These are phyloP conservation scores for Globisporangium polare DNA, from an alignment of 352 stramenopile genomes.

Conservation along the genomic window DNA sequence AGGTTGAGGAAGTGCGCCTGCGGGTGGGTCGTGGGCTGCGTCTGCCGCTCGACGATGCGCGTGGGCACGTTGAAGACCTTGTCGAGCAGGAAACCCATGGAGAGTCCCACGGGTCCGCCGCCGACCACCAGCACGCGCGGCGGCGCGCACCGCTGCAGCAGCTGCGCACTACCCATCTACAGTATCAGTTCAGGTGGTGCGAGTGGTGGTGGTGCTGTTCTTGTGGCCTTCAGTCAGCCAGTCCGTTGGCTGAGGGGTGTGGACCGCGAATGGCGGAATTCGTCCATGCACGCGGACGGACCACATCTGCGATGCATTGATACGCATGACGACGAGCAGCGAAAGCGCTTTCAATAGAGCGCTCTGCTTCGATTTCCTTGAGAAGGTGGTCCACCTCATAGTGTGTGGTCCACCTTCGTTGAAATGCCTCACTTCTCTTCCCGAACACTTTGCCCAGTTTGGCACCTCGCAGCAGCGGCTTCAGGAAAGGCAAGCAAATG, in stretches of 20 bases:
- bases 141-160: neutral
- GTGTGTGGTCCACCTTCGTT: too few relatives aligned
- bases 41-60: too few relatives aligned
- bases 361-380: neutral
- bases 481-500: too few relatives aligned
- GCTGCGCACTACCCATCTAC: neutral
- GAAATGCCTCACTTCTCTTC: too few relatives aligned
- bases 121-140: slow-evolving; percentile 31
- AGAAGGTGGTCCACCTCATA: neutral
- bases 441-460: too few relatives aligned
- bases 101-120: too few relatives aligned
- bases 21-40: slow-evolving; percentile 47
- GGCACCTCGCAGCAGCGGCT: too few relatives aligned
- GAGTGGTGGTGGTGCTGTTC: too few relatives aligned
- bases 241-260: neutral
- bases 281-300: neutral
- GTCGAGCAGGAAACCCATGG: too few relatives aligned
- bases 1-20: slow-evolving; percentile 96
- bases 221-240: neutral
- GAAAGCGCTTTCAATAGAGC: neutral
- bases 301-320: neutral
- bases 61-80: too few relatives aligned
- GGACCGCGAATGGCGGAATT: neutral
- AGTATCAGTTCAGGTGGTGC: neutral
- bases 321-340: neutral